Conservation (phyloP, 2,329 filamentous ascomycete species). For the Lasiodiplodia theobromae region DNA sequence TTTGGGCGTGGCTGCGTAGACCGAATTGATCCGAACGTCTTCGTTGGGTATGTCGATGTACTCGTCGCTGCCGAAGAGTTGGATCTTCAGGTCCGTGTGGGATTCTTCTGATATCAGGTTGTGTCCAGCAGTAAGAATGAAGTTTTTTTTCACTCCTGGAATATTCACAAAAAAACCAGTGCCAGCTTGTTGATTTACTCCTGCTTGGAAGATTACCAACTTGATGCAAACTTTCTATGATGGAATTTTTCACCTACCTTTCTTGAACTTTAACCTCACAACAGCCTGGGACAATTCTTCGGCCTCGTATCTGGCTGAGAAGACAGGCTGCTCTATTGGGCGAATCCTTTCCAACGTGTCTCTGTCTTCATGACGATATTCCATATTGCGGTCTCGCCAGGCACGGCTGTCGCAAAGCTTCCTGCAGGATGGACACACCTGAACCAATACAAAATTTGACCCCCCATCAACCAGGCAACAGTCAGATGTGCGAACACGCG, state of each 20-base stretch:
- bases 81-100: not conserved
- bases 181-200: not conserved
- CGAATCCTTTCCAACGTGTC: accelerated
- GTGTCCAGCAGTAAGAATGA: not conserved
- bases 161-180: not conserved
- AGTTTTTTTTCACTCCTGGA: not conserved
- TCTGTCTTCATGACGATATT: too few relatives aligned
- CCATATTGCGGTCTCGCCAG: too few relatives aligned
- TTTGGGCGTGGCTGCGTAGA: not conserved
- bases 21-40: not conserved
- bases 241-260: not conserved
- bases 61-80: not conserved
- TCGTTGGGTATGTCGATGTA: not conserved
- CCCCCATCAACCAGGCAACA: too few relatives aligned
- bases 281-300: too few relatives aligned
- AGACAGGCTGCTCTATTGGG: too few relatives aligned
- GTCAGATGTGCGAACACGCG: too few relatives aligned
- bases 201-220: not conserved
- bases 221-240: not conserved
- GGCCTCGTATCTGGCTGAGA: too few relatives aligned
- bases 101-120: not conserved
- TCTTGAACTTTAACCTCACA: too few relatives aligned
- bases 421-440: too few relatives aligned
- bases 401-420: too few relatives aligned
- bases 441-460: too few relatives aligned